These are phyloP conservation scores for Penicillium aurantiogriseum DNA, from an alignment of 2,329 filamentous ascomycete genomes.

Conservation along the genomic window DNA sequence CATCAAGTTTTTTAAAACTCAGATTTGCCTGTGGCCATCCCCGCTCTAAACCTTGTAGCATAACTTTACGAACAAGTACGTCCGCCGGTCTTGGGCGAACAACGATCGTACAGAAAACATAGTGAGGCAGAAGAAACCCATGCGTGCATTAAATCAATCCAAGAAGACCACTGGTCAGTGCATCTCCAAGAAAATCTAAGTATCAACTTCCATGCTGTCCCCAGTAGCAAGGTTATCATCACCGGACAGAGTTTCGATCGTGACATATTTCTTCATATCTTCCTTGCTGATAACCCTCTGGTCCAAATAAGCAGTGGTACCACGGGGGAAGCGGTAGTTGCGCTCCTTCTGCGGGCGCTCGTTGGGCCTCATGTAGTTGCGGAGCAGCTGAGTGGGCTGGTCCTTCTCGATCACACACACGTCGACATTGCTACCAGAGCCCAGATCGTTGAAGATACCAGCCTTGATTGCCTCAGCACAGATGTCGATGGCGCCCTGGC, in stretches of 20 bases:
- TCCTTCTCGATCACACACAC: slow-evolving; percentile 92
- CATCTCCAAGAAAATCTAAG: slow-evolving; percentile 26
- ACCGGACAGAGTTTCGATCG: slow-evolving; percentile 77
- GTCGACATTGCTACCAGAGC: slow-evolving; percentile 95
- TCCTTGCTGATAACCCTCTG: slow-evolving; percentile 95
- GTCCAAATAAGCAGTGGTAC: slow-evolving; percentile 93
- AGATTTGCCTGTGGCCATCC: neutral
- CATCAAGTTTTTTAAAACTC: neutral
- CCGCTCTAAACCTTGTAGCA: slow-evolving; percentile 3
- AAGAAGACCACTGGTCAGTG: slow-evolving; percentile 15
- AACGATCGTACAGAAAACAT: slow-evolving; percentile 8
- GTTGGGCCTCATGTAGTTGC: slow-evolving; percentile 93
- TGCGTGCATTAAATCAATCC: slow-evolving; percentile 19
- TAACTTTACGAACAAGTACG: slow-evolving; percentile 2
- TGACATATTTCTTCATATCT: slow-evolving; percentile 91
- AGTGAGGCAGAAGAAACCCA: slow-evolving; percentile 10
- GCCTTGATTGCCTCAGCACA: slow-evolving; percentile 85
- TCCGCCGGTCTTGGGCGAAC: slow-evolving; percentile 1
- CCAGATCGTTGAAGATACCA: slow-evolving; percentile 98
- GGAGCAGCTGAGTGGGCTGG: slow-evolving; percentile 81
- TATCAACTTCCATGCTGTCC: slow-evolving; percentile 66
- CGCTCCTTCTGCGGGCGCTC: slow-evolving; percentile 85
- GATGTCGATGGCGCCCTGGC: slow-evolving; percentile 78
- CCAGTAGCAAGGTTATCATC: slow-evolving; percentile 61
- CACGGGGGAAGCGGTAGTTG: slow-evolving; percentile 85